Percentiles rank a stretch among this genome's conserved stretches.
phyloP scores from a whole-genome alignment of 2,329 filamentous ascomycete genomes.

The Chrysoporthe cubensis region DNA sequence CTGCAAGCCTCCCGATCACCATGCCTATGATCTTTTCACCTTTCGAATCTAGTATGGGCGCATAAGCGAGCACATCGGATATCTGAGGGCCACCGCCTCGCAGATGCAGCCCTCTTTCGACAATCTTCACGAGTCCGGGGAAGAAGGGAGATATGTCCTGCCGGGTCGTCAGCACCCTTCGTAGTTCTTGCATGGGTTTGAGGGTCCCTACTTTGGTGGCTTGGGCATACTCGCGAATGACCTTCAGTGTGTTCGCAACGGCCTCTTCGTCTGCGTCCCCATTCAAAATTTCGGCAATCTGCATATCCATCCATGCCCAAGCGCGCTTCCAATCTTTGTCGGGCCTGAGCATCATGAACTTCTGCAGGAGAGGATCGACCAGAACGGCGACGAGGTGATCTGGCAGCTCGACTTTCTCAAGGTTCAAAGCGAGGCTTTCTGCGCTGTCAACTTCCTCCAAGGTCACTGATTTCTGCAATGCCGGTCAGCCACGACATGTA shows the following conservation, averaged over 20 bases:
- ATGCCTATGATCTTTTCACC: constrained; percentile 44
- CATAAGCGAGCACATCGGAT: constrained; percentile 55
- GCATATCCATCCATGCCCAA: constrained; percentile 26
- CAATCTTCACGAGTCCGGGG: constrained; percentile 55
- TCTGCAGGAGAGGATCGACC: constrained; percentile 77
- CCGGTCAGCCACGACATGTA: not conserved
- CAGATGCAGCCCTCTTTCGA: constrained; percentile 40
- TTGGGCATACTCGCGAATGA: constrained; percentile 59
- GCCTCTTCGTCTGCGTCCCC: constrained; percentile 54
- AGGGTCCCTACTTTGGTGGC: constrained; percentile 55
- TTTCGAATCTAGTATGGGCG: constrained; percentile 59
- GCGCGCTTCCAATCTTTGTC: constrained; percentile 43
- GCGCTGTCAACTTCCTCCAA: constrained; percentile 79
- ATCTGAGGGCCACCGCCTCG: constrained; percentile 6
- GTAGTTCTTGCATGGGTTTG: not conserved
- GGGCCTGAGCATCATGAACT: constrained; percentile 69
- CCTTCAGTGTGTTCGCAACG: constrained; percentile 58
- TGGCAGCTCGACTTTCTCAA: constrained; percentile 80
- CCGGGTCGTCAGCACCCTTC: not conserved
- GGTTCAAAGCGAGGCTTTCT: constrained; percentile 68
- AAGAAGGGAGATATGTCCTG: constrained; percentile 40
- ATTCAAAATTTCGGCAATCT: constrained; percentile 23
- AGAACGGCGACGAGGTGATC: constrained; percentile 81
- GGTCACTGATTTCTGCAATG: constrained; percentile 54
- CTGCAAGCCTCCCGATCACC: not conserved